phyloP scores from a whole-genome alignment of 2,329 filamentous ascomycete genomes.

The Immersiporthe knoxdaviesiana region DNA sequence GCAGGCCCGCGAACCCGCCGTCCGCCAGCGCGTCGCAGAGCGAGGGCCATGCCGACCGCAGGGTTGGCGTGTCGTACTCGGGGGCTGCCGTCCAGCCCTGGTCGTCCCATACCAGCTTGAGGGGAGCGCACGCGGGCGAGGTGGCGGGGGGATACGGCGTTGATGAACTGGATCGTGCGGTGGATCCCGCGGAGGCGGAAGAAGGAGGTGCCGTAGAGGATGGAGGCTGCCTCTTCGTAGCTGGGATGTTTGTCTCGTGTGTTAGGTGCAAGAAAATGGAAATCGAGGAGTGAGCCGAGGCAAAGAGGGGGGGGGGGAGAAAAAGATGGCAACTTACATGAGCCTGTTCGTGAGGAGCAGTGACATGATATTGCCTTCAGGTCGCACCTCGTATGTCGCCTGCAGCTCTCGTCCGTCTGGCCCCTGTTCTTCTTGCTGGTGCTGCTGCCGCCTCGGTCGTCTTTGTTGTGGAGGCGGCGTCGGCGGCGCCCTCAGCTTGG shows the following conservation, averaged over 20 bases:
- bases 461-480: not conserved
- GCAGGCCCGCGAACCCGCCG: slow-evolving; percentile 17
- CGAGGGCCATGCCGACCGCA: slow-evolving; percentile 27
- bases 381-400: not conserved
- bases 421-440: not conserved
- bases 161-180: slow-evolving; percentile 28
- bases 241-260: slow-evolving; percentile 15
- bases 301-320: not conserved
- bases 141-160: slow-evolving; percentile 20
- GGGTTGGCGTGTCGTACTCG: slow-evolving; percentile 24
- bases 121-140: slow-evolving; percentile 27
- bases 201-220: slow-evolving; percentile 28
- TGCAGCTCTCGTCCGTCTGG: slow-evolving; percentile 12
- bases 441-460: not conserved
- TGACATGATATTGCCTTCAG: slow-evolving; percentile 25
- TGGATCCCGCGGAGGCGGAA: slow-evolving; percentile 30
- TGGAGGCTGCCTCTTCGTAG: slow-evolving; percentile 23
- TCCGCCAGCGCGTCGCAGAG: slow-evolving; percentile 26
- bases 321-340: slow-evolving; percentile 17
- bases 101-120: slow-evolving; percentile 31
- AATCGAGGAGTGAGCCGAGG: not conserved
- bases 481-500: slow-evolving; percentile 24
- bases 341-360: slow-evolving; percentile 25
- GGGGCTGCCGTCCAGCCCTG: slow-evolving; percentile 24
- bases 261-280: not conserved